Percentiles rank a stretch among this genome's conserved stretches.
Evolutionary conservation across 2,329 filamentous ascomycete species (phyloP).

Genomic region (Fusarium sp.): DNA sequence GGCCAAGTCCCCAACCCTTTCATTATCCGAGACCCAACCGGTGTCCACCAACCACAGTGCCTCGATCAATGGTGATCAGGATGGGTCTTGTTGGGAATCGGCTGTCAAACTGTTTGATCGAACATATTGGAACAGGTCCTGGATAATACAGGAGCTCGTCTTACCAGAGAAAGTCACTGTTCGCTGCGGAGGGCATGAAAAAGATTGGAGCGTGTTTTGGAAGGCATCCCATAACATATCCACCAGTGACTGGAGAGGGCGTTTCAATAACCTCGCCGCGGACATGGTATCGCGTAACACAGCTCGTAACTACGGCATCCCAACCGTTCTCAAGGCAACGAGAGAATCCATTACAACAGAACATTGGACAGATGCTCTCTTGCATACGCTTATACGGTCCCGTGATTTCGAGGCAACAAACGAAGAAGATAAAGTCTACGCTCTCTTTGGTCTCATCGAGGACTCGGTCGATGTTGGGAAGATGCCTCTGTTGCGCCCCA

Average conservation of each 20-base stretch:
- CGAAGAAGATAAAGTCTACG: neutral
- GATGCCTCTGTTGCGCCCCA: neutral
- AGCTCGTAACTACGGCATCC: neutral
- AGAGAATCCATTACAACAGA: neutral
- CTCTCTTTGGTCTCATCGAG: neutral
- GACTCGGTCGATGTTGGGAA: neutral
- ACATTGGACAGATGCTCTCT: neutral
- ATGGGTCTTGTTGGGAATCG: neutral
- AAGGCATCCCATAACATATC: neutral
- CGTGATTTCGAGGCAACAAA: neutral
- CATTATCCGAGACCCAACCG: neutral
- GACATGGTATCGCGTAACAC: neutral
- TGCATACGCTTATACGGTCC: neutral
- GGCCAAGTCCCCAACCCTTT: neutral
- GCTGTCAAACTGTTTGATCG: neutral
- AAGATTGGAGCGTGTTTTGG: neutral
- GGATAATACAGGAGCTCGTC: neutral
- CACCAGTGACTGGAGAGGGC: neutral
- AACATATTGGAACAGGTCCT: neutral
- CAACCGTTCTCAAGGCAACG: neutral
- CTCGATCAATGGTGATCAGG: neutral
- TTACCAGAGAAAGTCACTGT: neutral
- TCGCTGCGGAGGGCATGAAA: neutral
- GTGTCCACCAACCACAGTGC: neutral
- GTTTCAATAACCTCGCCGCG: neutral